phyloP scores from a whole-genome alignment of 2,329 filamentous ascomycete genomes.

The Penicillium sp. region DNA sequence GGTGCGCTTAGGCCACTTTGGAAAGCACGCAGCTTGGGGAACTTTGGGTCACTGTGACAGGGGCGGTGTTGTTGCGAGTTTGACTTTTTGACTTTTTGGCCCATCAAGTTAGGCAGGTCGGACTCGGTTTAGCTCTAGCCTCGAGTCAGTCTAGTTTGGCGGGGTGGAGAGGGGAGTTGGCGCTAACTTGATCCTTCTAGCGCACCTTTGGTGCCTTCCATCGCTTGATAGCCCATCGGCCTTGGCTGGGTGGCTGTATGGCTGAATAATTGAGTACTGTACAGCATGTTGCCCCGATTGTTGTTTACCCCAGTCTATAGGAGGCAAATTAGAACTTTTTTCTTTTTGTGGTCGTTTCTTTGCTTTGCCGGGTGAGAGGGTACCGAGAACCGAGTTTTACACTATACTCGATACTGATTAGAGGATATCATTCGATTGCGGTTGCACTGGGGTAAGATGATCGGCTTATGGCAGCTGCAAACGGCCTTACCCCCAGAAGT shows the following conservation, averaged over 20 bases:
- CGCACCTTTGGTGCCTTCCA: neutral
- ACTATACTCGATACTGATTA: neutral
- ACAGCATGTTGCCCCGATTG: neutral
- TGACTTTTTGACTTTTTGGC: neutral
- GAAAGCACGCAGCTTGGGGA: too few relatives aligned
- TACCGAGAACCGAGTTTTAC: neutral
- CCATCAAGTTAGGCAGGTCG: neutral
- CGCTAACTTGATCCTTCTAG: neutral
- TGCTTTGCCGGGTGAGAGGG: neutral
- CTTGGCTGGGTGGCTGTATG: neutral
- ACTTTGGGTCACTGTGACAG: neutral
- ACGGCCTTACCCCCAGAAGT: neutral
- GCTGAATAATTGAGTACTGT: neutral
- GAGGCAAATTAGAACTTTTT: constrained; percentile 2
- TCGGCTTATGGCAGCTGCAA: neutral
- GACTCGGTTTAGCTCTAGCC: neutral
- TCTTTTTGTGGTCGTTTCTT: neutral
- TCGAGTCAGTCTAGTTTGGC: neutral
- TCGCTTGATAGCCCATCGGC: neutral
- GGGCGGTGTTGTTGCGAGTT: neutral
- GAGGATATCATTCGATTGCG: neutral
- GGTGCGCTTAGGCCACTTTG: neutral
- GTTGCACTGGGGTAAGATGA: neutral
- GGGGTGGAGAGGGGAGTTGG: neutral
- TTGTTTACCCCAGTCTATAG: neutral